Evolutionary conservation across 208 protist genomes (phyloP), one percentile per base, ranked within the genome.

Genomic region (Strigomonas galati): DNA sequence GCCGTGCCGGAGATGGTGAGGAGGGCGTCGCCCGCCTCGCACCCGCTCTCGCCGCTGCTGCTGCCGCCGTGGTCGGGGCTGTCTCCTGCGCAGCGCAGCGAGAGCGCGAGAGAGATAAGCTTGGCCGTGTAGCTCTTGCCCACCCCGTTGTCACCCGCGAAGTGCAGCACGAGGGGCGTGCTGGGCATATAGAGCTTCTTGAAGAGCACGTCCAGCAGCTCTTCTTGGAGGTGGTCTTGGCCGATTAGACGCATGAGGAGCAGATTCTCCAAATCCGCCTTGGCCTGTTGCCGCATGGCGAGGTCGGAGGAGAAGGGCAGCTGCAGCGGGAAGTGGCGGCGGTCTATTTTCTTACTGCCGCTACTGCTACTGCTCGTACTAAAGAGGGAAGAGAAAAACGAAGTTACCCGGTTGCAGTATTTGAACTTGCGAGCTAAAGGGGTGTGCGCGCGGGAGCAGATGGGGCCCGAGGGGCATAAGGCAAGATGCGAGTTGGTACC

Each of bases 111-210:
- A 19, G 74, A 82, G 24, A 87, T 44, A 15, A 87, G 65, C n/a
- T 58, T 52, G 17, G 84, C 84, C 0, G 74, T 86, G 56, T 80
- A 68, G 1, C 77, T 90, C 62, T 90, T 95, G 57, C 89, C 89
- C 17, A 95, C 89, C 10, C 89, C 89, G 55, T 95, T 93, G 60
- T 95, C 90, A 0, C 90, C 90, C 6, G 84, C 87, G 9, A 93
- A 75, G 76, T 92, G 87, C 31, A 95, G 68, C n/a, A 95, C 81
- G 44, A 92, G 76, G 10, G 84, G 84, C 68, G 87, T 76, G 7
- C 62, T 30, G 37, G 84, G 81, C 60, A 67, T 74, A 4, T 72
- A 57, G 9, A 95, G 56, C 70, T 95, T 95, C 17, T 69, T 67
- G 2, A 78, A 67, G 49, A 94, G 58, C n/a, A 78, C 62, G 6